Conservation (phyloP, 371 early-diverging fungal species). For the Smittium culicis region DNA sequence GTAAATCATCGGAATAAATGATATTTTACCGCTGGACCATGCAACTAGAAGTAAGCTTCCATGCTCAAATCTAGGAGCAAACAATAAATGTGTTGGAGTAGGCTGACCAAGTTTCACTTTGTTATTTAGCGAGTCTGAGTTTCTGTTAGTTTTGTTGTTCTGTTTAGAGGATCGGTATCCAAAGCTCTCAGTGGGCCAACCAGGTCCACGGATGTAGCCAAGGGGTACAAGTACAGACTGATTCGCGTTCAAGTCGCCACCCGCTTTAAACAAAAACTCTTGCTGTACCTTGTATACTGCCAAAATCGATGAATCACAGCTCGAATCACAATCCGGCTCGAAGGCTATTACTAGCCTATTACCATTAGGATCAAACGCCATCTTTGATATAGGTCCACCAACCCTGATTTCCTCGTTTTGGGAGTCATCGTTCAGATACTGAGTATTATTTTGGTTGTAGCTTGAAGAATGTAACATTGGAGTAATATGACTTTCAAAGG, state of each 20-base stretch:
- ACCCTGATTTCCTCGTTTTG: slow-evolving; percentile 23
- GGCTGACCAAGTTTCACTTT: slow-evolving; percentile 22
- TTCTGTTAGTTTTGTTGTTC: too few species aligned
- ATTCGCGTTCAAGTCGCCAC: slow-evolving; percentile 9
- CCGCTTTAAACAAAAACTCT: slow-evolving; percentile 22
- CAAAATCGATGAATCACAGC: slow-evolving; percentile 22
- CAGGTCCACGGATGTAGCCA: slow-evolving; percentile 37
- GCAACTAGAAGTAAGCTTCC: slow-evolving; percentile 35
- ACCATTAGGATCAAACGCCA: slow-evolving; percentile 35
- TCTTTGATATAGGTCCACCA: slow-evolving; percentile 33
- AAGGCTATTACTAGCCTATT: slow-evolving; percentile 37
- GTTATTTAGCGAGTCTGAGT: slow-evolving; percentile 13
- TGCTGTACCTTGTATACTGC: slow-evolving; percentile 20
- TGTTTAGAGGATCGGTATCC: too few species aligned
- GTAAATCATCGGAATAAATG: slow-evolving; percentile 33
- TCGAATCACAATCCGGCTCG: slow-evolving; percentile 28
- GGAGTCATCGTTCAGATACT: slow-evolving; percentile 1
- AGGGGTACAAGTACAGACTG: slow-evolving; percentile 21
- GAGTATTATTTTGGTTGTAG: background rate
- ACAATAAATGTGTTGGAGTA: slow-evolving; percentile 25
- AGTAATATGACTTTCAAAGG: slow-evolving; percentile 20
- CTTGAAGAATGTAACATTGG: background rate
- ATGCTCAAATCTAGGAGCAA: slow-evolving; percentile 27
- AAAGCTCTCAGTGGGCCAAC: too few species aligned
- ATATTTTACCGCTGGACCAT: slow-evolving; percentile 39